Conservation (phyloP, 1,284 basidiomycete species). For the Sanghuangporus sanghuang region DNA sequence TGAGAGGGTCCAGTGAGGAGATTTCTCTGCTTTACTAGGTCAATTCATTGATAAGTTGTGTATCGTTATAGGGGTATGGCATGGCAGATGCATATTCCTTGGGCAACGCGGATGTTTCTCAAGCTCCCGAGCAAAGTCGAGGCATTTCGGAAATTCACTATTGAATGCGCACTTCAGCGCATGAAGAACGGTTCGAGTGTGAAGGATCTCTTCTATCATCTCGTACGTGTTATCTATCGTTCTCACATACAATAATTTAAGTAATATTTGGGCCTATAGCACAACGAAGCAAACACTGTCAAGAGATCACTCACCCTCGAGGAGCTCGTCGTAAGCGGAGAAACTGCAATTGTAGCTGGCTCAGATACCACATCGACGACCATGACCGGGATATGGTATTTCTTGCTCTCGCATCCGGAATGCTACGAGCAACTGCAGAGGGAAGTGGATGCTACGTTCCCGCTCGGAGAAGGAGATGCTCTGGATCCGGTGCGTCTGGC, state of each 20-base stretch:
- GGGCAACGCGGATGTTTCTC: constrained; percentile 14
- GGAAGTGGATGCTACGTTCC: constrained; percentile 27
- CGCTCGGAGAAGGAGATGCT: constrained; percentile 15
- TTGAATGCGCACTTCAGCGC: constrained; percentile 10
- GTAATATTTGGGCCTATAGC: constrained; percentile 24
- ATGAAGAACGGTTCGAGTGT: constrained; percentile 3
- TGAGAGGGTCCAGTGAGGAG: constrained; percentile 13
- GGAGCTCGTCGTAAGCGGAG: constrained; percentile 28
- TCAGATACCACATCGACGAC: constrained; percentile 33
- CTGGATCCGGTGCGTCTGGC: constrained; percentile 20
- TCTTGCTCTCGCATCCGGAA: constrained; percentile 29
- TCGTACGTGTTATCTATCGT: background rate
- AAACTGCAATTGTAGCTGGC: constrained; percentile 33
- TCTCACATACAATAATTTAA: background rate
- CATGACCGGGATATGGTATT: constrained; percentile 27
- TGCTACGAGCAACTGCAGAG: constrained; percentile 23
- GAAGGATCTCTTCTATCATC: constrained; percentile 15
- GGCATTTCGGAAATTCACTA: constrained; percentile 13
- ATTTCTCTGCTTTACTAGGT: too few species aligned
- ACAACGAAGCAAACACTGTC: constrained; percentile 20
- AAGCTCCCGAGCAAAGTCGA: constrained; percentile 8
- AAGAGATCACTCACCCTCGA: constrained; percentile 18
- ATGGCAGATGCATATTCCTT: constrained; percentile 15
- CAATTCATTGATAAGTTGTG: background rate
- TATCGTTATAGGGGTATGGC: background rate